Evolutionary conservation across 2,329 filamentous ascomycete species (phyloP), one percentile per base, ranked within the genome.

Genomic region (Leptographium wingfieldii): DNA sequence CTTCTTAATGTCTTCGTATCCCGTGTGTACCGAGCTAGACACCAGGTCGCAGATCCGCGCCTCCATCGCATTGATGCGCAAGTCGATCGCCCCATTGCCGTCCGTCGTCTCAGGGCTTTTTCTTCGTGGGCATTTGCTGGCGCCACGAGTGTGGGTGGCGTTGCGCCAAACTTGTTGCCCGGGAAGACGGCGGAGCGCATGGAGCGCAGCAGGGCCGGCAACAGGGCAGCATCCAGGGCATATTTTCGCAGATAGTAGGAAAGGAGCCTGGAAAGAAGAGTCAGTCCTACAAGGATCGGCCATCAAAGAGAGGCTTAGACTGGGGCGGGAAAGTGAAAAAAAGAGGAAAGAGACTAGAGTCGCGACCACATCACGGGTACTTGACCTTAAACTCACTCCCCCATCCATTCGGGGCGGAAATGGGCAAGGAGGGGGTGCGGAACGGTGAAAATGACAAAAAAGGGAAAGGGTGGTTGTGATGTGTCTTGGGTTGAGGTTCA

Each of bases 151-250:
- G 80, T 79, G 66, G 84, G 77, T 65, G 83, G 80, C 19, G 60
- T 53, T 33, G 62, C 59, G 61, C 85, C 86, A 63, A 87, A 85
- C 67, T 82, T 78, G 73, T 95, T 95, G 73, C 90, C 87, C 65
- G 94, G 92, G 71, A 96, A 97, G 60, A 97, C 77, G 62, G 88
- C 82, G 67, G 82, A 83, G 70, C 94, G 88, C 68, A 88, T 79
- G 65, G 84, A 81, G 70, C 84, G 82, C 67, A 92, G 80, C 65
- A 89, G 73, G 69, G 78, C 77, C 70, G 88, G 84, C 60, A 91
- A 76, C 66, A 81, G 77, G 63, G 79, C 78, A 66, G 85, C 77
- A 73, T 85, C 81, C 63, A 90, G 76, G 62, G 88, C 70, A 69
- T 80, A 74, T 60, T 73, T 74, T 64, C 77, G 75, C 64, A 84